Conservation (phyloP, 1,284 basidiomycete species). For the Microbotryum lychnidis-dioicae region DNA sequence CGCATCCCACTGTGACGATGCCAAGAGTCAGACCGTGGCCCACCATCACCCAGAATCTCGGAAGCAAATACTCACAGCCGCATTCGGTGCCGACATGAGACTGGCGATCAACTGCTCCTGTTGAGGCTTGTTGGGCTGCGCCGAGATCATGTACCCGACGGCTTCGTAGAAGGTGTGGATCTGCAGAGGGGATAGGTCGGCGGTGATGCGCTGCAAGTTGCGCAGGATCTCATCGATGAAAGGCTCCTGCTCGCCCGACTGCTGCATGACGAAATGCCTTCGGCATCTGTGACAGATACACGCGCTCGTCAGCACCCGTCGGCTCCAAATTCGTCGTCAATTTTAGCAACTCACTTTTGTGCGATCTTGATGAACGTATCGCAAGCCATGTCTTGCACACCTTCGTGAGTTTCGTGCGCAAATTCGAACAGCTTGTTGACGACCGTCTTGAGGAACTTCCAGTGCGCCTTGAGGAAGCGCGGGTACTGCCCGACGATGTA, state of each 20-base stretch:
- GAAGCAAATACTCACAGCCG: conserved; percentile 47
- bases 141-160: conserved; percentile 98
- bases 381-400: conserved; percentile 99
- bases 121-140: conserved; percentile 93
- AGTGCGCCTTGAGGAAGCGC: conserved; percentile 98
- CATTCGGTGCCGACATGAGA: conserved; percentile 96
- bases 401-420: conserved; percentile 99
- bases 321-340: neutral
- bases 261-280: conserved; percentile 97
- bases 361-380: conserved; percentile 99
- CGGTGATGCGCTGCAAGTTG: conserved; percentile 84
- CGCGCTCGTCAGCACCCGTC: neutral
- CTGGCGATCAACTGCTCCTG: conserved; percentile 93
- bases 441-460: conserved; percentile 99
- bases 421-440: conserved; percentile 99
- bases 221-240: conserved; percentile 98
- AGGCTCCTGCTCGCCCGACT: conserved; percentile 92
- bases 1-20: conserved; percentile 71
- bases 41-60: neutral
- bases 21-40: neutral
- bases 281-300: conserved; percentile 50
- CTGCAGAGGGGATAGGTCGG: conserved; percentile 90
- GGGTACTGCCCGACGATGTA: conserved; percentile 99
- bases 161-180: conserved; percentile 97
- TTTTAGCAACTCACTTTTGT: conserved; percentile 54